Percentiles rank a stretch among this genome's conserved stretches.
Evolutionary conservation across 345 rosid genomes (phyloP).

Genomic region (Rubroshorea leprosula): DNA sequence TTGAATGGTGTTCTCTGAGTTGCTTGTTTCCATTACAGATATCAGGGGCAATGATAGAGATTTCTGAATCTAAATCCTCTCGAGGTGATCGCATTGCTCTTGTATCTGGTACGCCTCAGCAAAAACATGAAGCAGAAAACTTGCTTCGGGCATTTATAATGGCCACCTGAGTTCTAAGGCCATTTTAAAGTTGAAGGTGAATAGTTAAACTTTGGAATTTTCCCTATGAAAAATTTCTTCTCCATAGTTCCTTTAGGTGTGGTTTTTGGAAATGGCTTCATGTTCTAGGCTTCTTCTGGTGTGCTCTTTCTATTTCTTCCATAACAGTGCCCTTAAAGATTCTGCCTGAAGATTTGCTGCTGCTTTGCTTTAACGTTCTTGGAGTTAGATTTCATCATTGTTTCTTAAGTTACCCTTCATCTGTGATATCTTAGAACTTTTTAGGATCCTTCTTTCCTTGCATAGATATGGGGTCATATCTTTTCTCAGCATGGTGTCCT

Average conservation of each 20-base stretch:
- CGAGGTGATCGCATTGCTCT: slow-evolving; percentile 82
- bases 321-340: slow-evolving; percentile 30
- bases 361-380: too few species aligned
- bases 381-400: too few species aligned
- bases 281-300: slow-evolving; percentile 31
- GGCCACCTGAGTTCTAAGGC: slow-evolving; percentile 53
- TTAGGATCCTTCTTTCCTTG: slow-evolving; percentile 51
- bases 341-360: slow-evolving; percentile 25
- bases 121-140: slow-evolving; percentile 87
- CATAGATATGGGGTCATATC: slow-evolving; percentile 27
- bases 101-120: slow-evolving; percentile 85
- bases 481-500: slow-evolving; percentile 25
- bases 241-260: slow-evolving; percentile 35
- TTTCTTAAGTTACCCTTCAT: slow-evolving; percentile 25
- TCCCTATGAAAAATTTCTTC: slow-evolving; percentile 25
- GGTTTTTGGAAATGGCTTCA: slow-evolving; percentile 21
- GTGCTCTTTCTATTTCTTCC: slow-evolving; percentile 30
- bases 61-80: slow-evolving; percentile 72
- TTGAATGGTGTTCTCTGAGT: slow-evolving; percentile 9
- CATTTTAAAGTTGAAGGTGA: slow-evolving; percentile 31
- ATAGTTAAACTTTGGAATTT: slow-evolving; percentile 29
- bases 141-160: slow-evolving; percentile 95
- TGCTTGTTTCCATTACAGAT: slow-evolving; percentile 49
- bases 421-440: slow-evolving; percentile 36
- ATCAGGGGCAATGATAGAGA: slow-evolving; percentile 94